Evolutionary conservation across 352 stramenopile species (phyloP), one percentile per base, ranked within the genome.

Genomic region (Saprolegnia diclina): DNA sequence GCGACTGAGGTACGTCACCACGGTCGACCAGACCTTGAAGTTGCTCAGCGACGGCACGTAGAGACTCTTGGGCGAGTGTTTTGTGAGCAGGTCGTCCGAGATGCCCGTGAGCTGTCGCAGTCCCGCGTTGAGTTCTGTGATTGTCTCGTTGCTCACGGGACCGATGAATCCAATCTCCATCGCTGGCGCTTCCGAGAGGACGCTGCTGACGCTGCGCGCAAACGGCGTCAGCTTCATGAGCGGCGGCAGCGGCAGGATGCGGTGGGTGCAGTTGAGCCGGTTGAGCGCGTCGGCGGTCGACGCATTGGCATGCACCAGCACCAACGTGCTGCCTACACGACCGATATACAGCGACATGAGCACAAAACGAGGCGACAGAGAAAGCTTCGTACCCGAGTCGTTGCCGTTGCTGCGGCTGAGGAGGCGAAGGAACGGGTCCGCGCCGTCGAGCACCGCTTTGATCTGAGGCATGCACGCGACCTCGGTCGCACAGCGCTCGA

Each of bases 191-290:
- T 69, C 66, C 2, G 72, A 48, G 1, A 73, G 74, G n/a, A 56
- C n/a, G 40, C 87, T 78, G 13, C 69, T 69, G 48, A 77, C 72
- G 44, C 77, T 88, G 32, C 81, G 72, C 5, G 81, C 81, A 21
- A 94, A 88, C 13, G 85, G 85, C 73, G 87, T 77, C 21, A 94
- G 71, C 69, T 92, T 94, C 44, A 73, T 68, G 48, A 93, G 77
- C 26, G 74, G 46, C 6, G 80, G 80, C 26, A 90, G 46, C 40
- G 79, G 64, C 44, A 82, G 64, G 35, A 88, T 74, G 42, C 62
- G 74, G 6, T 79, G 76, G 35, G 88, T 76, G 38, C 82, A 88
- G n/a, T 74, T 67, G 18, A 90, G 65, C 0, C 53, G 69, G 56
- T 75, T 72, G 71, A 90, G 65, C 10, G 72, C 56, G 5, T 73